These are phyloP conservation scores for Candida sanyaensis DNA, from an alignment of 1,139 yeast genomes.

Conservation along the genomic window DNA sequence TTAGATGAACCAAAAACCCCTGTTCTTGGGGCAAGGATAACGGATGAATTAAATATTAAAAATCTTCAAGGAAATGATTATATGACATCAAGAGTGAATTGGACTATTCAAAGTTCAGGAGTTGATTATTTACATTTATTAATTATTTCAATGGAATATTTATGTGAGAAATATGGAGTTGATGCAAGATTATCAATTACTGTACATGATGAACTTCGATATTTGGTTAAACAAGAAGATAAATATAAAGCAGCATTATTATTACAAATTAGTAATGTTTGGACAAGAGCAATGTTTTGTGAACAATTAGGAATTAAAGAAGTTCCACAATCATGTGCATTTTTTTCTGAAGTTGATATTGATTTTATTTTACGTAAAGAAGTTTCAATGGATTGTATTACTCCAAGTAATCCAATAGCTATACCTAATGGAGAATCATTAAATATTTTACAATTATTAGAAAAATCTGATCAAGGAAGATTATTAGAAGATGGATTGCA, in stretches of 20 bases:
- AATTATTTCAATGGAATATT: conserved; percentile 84
- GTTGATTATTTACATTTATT: conserved; percentile 91
- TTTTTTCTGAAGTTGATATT: conserved; percentile 90
- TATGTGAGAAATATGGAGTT: conserved; percentile 63
- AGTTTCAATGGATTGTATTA: conserved; percentile 82
- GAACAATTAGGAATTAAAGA: conserved; percentile 89
- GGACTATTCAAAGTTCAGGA: conserved; percentile 99
- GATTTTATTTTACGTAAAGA: conserved; percentile 89
- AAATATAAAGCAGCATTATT: conserved; percentile 76
- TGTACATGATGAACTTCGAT: conserved; percentile 94
- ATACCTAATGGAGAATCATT: conserved; percentile 81
- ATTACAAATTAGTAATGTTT: conserved; percentile 82
- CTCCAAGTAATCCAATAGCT: conserved; percentile 79
- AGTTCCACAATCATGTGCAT: conserved; percentile 93
- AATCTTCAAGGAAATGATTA: conserved; percentile 69
- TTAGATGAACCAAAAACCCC: conserved; percentile 88
- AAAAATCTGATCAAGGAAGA: conserved; percentile 25
- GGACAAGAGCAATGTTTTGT: conserved; percentile 97
- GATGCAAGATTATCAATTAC: conserved; percentile 82
- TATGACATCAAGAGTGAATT: conserved; percentile 88
- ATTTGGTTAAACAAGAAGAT: conserved; percentile 72
- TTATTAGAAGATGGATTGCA: conserved; percentile 16
- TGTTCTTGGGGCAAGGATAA: conserved; percentile 89
- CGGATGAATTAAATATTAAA: conserved; percentile 71
- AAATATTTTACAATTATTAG: conserved; percentile 56